Percentiles rank a stretch among this genome's conserved stretches.
phyloP scores from a whole-genome alignment of 2,329 filamentous ascomycete species.

The Penicillium sp. region DNA sequence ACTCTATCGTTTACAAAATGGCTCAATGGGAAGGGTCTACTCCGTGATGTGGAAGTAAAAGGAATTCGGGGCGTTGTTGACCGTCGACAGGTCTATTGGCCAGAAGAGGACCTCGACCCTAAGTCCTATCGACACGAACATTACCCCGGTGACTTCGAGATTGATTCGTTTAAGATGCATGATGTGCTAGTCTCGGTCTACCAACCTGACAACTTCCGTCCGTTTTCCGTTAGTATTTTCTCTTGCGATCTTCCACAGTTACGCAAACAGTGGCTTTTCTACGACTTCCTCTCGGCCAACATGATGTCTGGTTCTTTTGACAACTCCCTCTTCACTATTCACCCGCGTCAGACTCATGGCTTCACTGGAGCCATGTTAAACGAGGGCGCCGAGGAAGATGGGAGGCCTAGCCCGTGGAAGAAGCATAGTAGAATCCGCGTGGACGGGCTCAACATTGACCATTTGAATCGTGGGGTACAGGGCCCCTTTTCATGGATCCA shows the following conservation, averaged over 20 bases:
- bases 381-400: constrained; percentile 62
- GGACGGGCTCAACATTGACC: constrained; percentile 91
- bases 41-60: constrained; percentile 91
- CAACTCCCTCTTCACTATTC: constrained; percentile 94
- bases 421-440: constrained; percentile 93
- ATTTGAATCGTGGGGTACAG: constrained; percentile 89
- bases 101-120: constrained; percentile 72
- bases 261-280: constrained; percentile 95
- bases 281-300: constrained; percentile 93
- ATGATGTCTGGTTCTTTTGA: constrained; percentile 97
- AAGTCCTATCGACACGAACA: constrained; percentile 87
- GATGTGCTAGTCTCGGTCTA: constrained; percentile 90
- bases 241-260: constrained; percentile 92
- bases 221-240: constrained; percentile 93
- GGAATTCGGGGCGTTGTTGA: constrained; percentile 92
- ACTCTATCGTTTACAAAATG: constrained; percentile 97
- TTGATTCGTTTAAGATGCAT: constrained; percentile 95
- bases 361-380: constrained; percentile 68
- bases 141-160: constrained; percentile 90
- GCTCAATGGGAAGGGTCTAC: constrained; percentile 93
- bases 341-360: constrained; percentile 87
- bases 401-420: constrained; percentile 80
- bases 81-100: constrained; percentile 79
- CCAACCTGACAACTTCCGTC: constrained; percentile 88
- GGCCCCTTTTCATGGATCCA: constrained; percentile 98